A percentile compares a stretch with the other conserved stretches of the same genome.
Evolutionary conservation across 371 early-diverging fungal species (phyloP).

Genomic region (Spraguea lophii): DNA sequence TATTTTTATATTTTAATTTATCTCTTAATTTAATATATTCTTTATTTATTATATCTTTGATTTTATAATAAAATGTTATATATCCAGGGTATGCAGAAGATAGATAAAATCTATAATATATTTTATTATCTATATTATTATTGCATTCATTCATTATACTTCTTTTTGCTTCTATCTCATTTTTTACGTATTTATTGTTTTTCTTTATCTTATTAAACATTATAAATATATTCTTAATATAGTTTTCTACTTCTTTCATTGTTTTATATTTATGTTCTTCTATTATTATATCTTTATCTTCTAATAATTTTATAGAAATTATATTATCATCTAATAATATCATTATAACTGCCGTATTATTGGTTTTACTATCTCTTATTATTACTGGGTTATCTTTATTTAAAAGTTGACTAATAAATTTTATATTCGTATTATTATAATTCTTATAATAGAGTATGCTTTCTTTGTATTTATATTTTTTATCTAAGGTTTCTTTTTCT

Average conservation of each 20-base stretch:
- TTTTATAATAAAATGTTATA: conserved; percentile 11
- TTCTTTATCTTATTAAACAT: conserved; percentile 1
- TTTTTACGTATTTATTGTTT: conserved; percentile 14
- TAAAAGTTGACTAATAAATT: conserved; percentile 3
- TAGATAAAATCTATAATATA: conserved; percentile 22
- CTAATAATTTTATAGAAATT: conserved; percentile 6
- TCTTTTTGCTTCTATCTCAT: conserved; percentile 9
- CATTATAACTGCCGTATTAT: background rate
- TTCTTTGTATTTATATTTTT: conserved; percentile 4
- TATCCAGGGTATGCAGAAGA: conserved; percentile 21
- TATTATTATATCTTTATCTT: background rate
- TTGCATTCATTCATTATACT: conserved; percentile 7
- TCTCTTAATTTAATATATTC: conserved; percentile 16
- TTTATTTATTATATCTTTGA: conserved; percentile 1
- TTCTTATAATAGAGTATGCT: conserved; percentile 15
- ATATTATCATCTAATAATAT: conserved; percentile 4
- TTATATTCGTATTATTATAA: conserved; percentile 2
- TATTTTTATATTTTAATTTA: conserved; percentile 14
- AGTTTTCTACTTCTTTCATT: conserved; percentile 27
- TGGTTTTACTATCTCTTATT: conserved; percentile 3
- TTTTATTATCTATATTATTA: background rate
- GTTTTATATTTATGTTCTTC: conserved; percentile 1
- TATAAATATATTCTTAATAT: conserved; percentile 8
- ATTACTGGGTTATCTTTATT: conserved; percentile 2
- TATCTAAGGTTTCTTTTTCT: background rate